phyloP scores from a whole-genome alignment of 1,284 basidiomycete species.

The Polyporus tsugae region DNA sequence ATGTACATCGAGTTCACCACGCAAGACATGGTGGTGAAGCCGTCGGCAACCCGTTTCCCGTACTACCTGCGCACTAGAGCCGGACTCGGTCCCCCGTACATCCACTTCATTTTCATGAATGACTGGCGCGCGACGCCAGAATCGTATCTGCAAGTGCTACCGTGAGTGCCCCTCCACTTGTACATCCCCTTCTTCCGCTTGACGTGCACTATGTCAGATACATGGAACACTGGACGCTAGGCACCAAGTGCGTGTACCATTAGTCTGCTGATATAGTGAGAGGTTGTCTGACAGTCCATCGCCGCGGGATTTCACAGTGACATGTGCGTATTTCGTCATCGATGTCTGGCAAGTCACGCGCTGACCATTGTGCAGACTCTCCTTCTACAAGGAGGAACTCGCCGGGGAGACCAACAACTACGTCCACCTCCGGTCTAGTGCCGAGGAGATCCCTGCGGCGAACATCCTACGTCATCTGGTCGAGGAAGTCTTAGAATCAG shows the following conservation, averaged over 20 bases:
- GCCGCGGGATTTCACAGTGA: conserved; percentile 2
- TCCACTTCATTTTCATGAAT: conserved; percentile 29
- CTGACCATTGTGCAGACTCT: conserved; percentile 15
- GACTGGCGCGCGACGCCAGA: conserved; percentile 20
- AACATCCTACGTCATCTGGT: conserved; percentile 13
- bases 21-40: conserved; percentile 18
- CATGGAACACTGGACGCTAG: conserved; percentile 30
- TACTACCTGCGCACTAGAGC: conserved; percentile 27
- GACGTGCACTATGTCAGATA: conserved; percentile 13
- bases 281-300: neutral
- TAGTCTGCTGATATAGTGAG: neutral
- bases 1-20: conserved; percentile 30
- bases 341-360: neutral
- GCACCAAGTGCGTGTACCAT: conserved; percentile 25
- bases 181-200: neutral
- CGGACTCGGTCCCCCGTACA: conserved; percentile 29
- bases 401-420: conserved; percentile 28
- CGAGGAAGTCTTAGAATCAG: conserved; percentile 20
- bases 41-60: conserved; percentile 26
- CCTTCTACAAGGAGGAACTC: conserved; percentile 28
- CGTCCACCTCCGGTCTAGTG: conserved; percentile 23
- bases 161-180: conserved; percentile 15
- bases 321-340: conserved; percentile 10
- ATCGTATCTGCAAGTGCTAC: conserved; percentile 29
- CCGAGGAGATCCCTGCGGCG: conserved; percentile 13